These are phyloP conservation scores for Fraxinus paxiana DNA, from an alignment of 305 asterid genomes.

Conservation along the genomic window DNA sequence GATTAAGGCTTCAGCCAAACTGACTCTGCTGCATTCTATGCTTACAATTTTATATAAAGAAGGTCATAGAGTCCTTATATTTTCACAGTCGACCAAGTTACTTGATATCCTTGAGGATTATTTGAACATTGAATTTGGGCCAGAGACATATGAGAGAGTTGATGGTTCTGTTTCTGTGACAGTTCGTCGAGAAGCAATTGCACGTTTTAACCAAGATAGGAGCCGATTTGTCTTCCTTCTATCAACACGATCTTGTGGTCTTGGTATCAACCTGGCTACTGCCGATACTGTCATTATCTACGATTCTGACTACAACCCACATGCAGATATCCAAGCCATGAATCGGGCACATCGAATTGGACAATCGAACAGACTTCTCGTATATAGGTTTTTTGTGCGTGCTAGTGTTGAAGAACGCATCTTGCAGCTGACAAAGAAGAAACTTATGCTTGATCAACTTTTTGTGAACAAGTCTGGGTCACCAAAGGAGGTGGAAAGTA, in stretches of 20 bases:
- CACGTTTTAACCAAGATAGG: conserved; percentile 90
- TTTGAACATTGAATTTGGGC: conserved; percentile 83
- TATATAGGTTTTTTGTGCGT: conserved; percentile 93
- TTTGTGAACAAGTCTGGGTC: conserved; percentile 90
- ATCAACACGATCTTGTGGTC: conserved; percentile 97
- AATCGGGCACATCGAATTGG: conserved; percentile 97
- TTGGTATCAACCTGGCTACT: conserved; percentile 97
- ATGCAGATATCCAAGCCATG: conserved; percentile 99
- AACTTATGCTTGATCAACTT: conserved; percentile 94
- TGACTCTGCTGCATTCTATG: conserved; percentile 90
- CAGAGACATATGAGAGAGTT: conserved; percentile 86
- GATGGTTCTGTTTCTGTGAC: conserved; percentile 93
- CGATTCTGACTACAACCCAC: conserved; percentile 97
- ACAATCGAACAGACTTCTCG: conserved; percentile 85
- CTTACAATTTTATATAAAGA: conserved; percentile 71
- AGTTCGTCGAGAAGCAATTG: conserved; percentile 81
- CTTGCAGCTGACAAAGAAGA: conserved; percentile 94
- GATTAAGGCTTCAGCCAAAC: conserved; percentile 92
- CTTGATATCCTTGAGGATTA: conserved; percentile 97
- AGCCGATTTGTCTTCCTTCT: conserved; percentile 88
- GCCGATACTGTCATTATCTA: conserved; percentile 95
- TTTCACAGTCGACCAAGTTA: conserved; percentile 94
- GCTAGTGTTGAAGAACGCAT: conserved; percentile 99
- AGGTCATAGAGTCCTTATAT: conserved; percentile 90
- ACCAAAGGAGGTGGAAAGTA: conserved; percentile 91